Evolutionary conservation across 2,329 filamentous ascomycete genomes (phyloP), one percentile per base, ranked within the genome.

Genomic region (Alternaria sp.): DNA sequence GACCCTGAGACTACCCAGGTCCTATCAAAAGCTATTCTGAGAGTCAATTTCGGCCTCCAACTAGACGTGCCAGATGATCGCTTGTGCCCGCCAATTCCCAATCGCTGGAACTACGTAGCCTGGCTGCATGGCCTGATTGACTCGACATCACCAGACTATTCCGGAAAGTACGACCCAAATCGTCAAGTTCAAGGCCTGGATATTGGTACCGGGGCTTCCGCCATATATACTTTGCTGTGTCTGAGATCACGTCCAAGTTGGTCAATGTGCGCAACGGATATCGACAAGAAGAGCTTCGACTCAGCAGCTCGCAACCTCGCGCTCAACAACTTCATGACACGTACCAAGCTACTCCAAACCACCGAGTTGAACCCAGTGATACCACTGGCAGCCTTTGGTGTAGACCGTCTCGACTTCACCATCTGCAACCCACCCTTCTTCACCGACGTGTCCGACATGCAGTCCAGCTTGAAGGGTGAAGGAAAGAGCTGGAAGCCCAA

Each of bases 351-450:
- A 0, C 72, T 93, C 0, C 78, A 85, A 44, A 89, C 88, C 2
- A 78, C 82, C 0, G 70, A 82, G 0, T 75, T 81, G 0, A 87
- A 86, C 37, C 71, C 82, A 0, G 81, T 97, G 2, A 85, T 98
- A 6, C 89, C 91, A 0, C 75, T 93, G 0, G 82, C 88, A 43
- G 84, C 84, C 0, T 74, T 89, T 1, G 79, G 78, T 21, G 75
- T 87, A n/a, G 65, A 74, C 10, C 84, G 83, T 4, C 84, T 97
- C 46, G 90, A 95, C 75, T 97, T 98, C 77, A 89, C 88, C 62
- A 96, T 98, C 89, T 95, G 91, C 67, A 99, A 99, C 70, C 96
- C 96, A 0, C 96, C 96, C 0, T 99, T 99, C 81, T 98, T 97
- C 82, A 80, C 84, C n/a, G 94, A 92, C 0, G 82, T 86, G 4